Base-by-base conservation (phyloP, 306 rosid species). In the Rosa persica region DNA sequence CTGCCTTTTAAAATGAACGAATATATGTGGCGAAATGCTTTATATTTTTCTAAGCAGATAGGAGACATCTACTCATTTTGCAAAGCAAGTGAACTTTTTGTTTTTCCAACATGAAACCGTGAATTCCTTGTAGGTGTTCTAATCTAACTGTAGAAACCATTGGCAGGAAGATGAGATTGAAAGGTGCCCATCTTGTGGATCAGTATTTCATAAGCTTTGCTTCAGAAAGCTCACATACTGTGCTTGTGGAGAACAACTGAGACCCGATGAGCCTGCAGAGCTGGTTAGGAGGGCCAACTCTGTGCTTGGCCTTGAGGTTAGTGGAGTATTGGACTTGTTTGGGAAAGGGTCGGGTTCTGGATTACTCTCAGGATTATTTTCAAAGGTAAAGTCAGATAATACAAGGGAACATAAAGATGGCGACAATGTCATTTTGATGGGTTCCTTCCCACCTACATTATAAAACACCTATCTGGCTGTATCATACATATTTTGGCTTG, bases 111-210 rank as follows among this genome's bases (percentile, higher is more conserved):
- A 12, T 9, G 58, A 19, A 52, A 54, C 30, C 23, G 43, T 65
- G 49, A 39, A 47, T n/a, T 71, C 48, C 69, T 36, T 12, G 11
- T 58, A 64, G 49, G 64, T 76, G 23, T 54, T 40, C 16, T 64
- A 72, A 73, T 81, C 78, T 85, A 76, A 79, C 83, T 66, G 42
- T 34, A 81, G 72, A 75, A 74, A 70, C 60, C 79, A 71, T 83
- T n/a, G 48, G 75, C 97, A 93, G 99, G 99, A 90, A 87, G 91
- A 77, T 12, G 90, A 91, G 49, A 85, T 91, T 54, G 90, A 90
- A 82, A 89, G 80, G 81, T 96, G 99, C 77, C 73, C 81, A 70
- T 78, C 93, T 58, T 96, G 99, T 80, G 89, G 81, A 78, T 81
- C 90, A 12, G 85, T 88, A 61, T 93, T 96, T 87, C 99, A 91